Percentiles rank a stretch among this genome's conserved stretches.
These are phyloP conservation scores for Bonia amplexicaulis DNA, from an alignment of 176 grass and related monocot species.

Conservation along the genomic window DNA sequence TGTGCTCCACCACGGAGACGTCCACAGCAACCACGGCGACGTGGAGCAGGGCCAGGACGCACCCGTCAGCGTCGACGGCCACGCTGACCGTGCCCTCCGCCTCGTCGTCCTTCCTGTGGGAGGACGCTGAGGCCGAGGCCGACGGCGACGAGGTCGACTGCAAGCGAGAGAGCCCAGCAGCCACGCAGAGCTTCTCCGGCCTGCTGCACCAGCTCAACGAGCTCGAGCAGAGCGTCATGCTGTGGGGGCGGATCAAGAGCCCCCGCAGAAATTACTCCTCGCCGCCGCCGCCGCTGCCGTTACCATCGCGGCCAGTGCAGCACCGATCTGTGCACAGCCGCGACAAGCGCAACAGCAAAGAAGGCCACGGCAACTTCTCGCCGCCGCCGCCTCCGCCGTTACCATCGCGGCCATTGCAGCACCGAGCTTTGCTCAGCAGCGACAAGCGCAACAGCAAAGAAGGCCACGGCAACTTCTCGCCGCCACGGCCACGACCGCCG, in stretches of 20 bases:
- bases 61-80: conserved; percentile 27
- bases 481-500: background rate
- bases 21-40: conserved; percentile 37
- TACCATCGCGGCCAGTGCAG: background rate
- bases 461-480: conserved; percentile 27
- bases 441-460: conserved; percentile 15
- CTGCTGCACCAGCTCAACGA: conserved; percentile 64
- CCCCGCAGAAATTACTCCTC: background rate
- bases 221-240: conserved; percentile 57
- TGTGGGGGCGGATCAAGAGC: conserved; percentile 41
- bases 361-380: conserved; percentile 27
- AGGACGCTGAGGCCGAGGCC: background rate
- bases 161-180: conserved; percentile 27
- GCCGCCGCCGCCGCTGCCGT: background rate
- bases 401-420: background rate
- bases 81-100: conserved; percentile 54
- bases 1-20: conserved; percentile 34
- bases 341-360: conserved; percentile 10
- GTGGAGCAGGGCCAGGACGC: conserved; percentile 19
- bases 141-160: conserved; percentile 35
- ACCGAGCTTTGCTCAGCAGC: background rate
- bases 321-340: background rate
- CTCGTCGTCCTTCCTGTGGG: conserved; percentile 49
- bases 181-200: conserved; percentile 51
- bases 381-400: background rate